phyloP scores from a whole-genome alignment of 2,329 filamentous ascomycete genomes.

The Pestalotiopsis sp. region DNA sequence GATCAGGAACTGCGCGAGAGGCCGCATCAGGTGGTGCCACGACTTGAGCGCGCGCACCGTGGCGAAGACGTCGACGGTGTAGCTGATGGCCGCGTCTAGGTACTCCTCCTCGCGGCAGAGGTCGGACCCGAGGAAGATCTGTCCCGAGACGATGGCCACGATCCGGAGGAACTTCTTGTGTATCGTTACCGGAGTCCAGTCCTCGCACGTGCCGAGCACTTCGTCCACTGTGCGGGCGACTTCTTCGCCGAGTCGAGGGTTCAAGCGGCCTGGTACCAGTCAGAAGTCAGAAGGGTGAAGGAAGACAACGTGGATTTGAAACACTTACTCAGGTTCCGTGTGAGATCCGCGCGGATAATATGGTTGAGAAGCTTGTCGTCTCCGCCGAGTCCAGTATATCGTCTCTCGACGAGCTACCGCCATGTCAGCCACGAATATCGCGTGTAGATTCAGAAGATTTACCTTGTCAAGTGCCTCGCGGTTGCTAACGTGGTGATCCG shows the following conservation, averaged over 20 bases:
- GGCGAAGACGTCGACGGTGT: conserved; percentile 44
- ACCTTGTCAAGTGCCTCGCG: conserved; percentile 8
- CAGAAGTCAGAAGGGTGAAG: neutral
- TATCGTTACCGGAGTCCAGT: conserved; percentile 45
- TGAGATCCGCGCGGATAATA: conserved; percentile 23
- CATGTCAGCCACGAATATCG: neutral
- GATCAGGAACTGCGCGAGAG: conserved; percentile 31
- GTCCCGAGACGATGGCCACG: conserved; percentile 47
- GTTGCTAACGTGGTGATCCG: conserved; percentile 31
- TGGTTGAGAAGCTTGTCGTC: conserved; percentile 20
- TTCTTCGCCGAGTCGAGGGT: conserved; percentile 40
- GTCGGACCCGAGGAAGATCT: conserved; percentile 50
- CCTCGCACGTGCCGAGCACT: conserved; percentile 37
- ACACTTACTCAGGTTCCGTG: conserved; percentile 23
- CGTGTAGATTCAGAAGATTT: neutral
- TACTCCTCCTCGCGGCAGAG: conserved; percentile 47
- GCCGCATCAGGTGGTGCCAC: conserved; percentile 33
- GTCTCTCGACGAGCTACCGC: conserved; percentile 20
- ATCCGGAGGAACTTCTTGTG: conserved; percentile 44
- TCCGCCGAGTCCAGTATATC: conserved; percentile 17
- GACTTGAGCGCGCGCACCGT: conserved; percentile 30
- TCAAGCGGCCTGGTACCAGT: conserved; percentile 31
- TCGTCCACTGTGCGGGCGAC: conserved; percentile 33
- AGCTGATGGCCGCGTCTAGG: conserved; percentile 49
- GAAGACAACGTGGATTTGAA: neutral